Evolutionary conservation across 2,329 filamentous ascomycete genomes (phyloP), one percentile per base, ranked within the genome.

Genomic region (Colletotrichum eleusines): DNA sequence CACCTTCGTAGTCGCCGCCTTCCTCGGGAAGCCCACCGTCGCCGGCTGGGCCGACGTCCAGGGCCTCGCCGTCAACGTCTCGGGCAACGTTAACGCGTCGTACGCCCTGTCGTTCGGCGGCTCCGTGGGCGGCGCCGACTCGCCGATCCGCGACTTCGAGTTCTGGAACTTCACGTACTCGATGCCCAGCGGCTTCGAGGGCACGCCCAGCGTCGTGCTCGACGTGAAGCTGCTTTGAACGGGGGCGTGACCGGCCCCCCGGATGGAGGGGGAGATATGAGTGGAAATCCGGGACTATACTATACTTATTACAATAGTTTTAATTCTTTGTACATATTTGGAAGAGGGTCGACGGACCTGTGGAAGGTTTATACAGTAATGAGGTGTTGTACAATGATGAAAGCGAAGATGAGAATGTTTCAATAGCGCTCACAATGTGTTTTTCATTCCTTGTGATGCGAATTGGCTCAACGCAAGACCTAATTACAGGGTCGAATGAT

Each of bases 1-100:
- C 75, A 84, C 81, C 1, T 81, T 89, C 31, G 73, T 87, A 3
- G 81, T 89, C 0, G 84, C 83, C 0, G 84, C 85, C 2, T 84
- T 86, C 8, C 71, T 72, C n/a, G 77, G 79, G 2, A 84, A 82
- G 73, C 79, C 78, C 7, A 85, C 85, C 40, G 77, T 89, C 1
- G 51, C 74, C 0, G 76, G 79, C 1, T 87, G 86, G 82, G 77
- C 76, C 0, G 86, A 88, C 72, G 77, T 89, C 0, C 81, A 83
- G 40, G 86, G 86, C 1, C 71, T 88, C 3, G 75, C 78, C 1
- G 81, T 89, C 0, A 79, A 77, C 0, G 79, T 87, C 0, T 78
- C 80, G 0, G 85, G 85, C 0, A 86, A 84, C 2, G 80, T 84
- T 40, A 78, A 84, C 65, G 50, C 76, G 50, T 77, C 77, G 0